These are phyloP conservation scores for Ustilaginoidea virens DNA, from an alignment of 2,329 filamentous ascomycete species.

Conservation along the genomic window DNA sequence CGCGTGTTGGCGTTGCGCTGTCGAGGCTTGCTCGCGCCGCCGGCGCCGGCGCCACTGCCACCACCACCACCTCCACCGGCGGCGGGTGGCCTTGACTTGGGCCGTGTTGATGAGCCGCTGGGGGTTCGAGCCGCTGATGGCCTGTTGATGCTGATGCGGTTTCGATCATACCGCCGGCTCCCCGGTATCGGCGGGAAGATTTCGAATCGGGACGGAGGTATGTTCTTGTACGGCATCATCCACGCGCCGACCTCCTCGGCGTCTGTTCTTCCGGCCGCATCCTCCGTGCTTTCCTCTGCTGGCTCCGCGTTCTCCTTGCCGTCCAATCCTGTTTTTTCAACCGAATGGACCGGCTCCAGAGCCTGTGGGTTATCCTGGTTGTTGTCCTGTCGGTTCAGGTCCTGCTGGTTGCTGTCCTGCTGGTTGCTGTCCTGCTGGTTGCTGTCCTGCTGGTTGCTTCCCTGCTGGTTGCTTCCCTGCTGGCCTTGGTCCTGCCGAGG, in stretches of 20 bases:
- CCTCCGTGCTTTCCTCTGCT: constrained; percentile 12
- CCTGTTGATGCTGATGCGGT: constrained; percentile 25
- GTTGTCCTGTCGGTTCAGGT: too few relatives aligned
- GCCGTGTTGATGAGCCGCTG: constrained; percentile 21
- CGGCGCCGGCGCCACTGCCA: constrained; percentile 10
- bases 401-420: constrained; percentile 4
- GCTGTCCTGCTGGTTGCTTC: constrained; percentile 5
- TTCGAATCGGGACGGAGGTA: constrained; percentile 60
- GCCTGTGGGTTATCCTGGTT: constrained; percentile 5
- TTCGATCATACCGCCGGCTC: constrained; percentile 30
- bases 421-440: not conserved
- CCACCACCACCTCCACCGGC: too few relatives aligned
- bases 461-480: not conserved
- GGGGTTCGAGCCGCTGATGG: constrained; percentile 19
- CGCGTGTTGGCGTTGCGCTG: constrained; percentile 28
- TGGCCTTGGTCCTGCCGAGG: too few relatives aligned
- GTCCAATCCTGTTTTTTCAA: constrained; percentile 13
- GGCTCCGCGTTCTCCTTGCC: constrained; percentile 17
- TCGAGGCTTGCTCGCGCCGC: constrained; percentile 18
- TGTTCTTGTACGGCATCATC: constrained; percentile 33
- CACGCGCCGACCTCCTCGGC: constrained; percentile 20
- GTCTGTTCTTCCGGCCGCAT: constrained; percentile 7
- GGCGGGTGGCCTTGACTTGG: constrained; percentile 23
- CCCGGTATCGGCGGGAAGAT: constrained; percentile 54
- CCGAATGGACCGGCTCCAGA: constrained; percentile 13